Percentiles rank a stretch among this genome's conserved stretches.
Conservation (phyloP, 331 rosid species). For the Rhamnella rubrinervis region DNA sequence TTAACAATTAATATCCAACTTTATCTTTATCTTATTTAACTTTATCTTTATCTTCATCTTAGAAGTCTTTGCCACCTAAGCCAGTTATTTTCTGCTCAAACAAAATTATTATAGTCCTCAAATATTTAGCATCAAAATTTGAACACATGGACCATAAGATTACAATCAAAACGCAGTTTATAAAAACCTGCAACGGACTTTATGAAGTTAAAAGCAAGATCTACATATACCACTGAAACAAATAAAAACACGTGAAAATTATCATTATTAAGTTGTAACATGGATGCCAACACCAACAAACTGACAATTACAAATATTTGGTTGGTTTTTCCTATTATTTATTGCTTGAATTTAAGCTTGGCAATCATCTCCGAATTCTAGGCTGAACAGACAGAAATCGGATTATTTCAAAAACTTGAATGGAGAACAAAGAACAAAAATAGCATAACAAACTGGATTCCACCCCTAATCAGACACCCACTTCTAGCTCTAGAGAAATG, state of each 20-base stretch:
- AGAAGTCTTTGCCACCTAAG: too few relatives aligned
- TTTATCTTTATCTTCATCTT: too few relatives aligned
- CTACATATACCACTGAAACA: not conserved
- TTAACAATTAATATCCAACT: too few relatives aligned
- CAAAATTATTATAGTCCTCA: too few relatives aligned
- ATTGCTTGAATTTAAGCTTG: slow-evolving; percentile 43
- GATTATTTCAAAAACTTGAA: slow-evolving; percentile 69
- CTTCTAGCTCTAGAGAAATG: slow-evolving; percentile 42
- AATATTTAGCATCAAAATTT: too few relatives aligned
- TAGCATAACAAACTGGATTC: slow-evolving; percentile 35
- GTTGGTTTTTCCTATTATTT: slow-evolving; percentile 47
- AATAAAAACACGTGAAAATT: slow-evolving; percentile 15
- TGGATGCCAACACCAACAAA: slow-evolving; percentile 32
- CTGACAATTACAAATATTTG: slow-evolving; percentile 37
- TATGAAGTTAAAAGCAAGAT: not conserved
- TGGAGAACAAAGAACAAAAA: slow-evolving; percentile 42
- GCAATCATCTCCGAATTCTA: slow-evolving; percentile 54
- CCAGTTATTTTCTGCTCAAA: too few relatives aligned
- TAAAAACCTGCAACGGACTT: slow-evolving; percentile 6
- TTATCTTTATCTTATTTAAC: too few relatives aligned
- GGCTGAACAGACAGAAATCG: slow-evolving; percentile 52
- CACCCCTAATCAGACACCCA: slow-evolving; percentile 52
- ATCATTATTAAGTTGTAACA: slow-evolving; percentile 51
- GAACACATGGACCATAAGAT: too few relatives aligned
- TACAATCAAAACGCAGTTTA: too few relatives aligned